A percentile compares a stretch with the other conserved stretches of the same genome.
Conservation (phyloP, 495 filamentous ascomycete genomes). For the Xylaria castorea region DNA sequence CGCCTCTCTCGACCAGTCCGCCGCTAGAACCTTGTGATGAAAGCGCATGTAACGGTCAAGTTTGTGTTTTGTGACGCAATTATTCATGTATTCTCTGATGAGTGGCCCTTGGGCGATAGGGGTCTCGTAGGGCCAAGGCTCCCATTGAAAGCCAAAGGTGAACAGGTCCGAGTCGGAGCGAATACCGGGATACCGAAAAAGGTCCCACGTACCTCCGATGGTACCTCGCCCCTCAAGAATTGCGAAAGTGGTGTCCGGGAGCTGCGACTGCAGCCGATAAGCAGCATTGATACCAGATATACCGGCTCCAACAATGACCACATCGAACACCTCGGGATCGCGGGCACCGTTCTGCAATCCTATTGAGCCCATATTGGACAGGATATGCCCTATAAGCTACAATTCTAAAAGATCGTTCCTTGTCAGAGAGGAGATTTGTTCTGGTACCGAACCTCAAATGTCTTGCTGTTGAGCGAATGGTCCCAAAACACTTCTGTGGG, state of each 20-base stretch:
- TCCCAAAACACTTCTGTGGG: not conserved
- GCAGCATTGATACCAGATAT: conserved; percentile 79
- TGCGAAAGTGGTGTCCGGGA: conserved; percentile 62
- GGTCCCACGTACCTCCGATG: conserved; percentile 75
- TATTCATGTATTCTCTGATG: conserved; percentile 69
- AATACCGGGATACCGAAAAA: conserved; percentile 74
- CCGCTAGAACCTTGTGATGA: conserved; percentile 59
- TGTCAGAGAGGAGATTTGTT: not conserved
- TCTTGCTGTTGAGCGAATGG: not conserved
- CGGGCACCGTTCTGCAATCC: not conserved
- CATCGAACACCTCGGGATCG: conserved; percentile 51
- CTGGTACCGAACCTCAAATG: not conserved
- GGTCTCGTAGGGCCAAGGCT: conserved; percentile 65
- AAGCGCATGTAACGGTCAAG: conserved; percentile 69
- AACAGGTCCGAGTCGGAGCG: conserved; percentile 72
- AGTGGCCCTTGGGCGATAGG: conserved; percentile 65
- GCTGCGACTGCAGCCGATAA: conserved; percentile 68
- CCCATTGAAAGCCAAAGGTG: conserved; percentile 65
- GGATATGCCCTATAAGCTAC: not conserved
- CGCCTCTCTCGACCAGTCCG: conserved; percentile 66
- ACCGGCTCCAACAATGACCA: conserved; percentile 75
- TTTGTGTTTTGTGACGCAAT: conserved; percentile 62
- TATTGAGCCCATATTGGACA: conserved; percentile 3
- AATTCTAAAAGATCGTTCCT: not conserved
- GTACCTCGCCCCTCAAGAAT: conserved; percentile 67